Evolutionary conservation across 73 alveolate genomes (phyloP).

Genomic region (Tetrahymena malaccensis): DNA sequence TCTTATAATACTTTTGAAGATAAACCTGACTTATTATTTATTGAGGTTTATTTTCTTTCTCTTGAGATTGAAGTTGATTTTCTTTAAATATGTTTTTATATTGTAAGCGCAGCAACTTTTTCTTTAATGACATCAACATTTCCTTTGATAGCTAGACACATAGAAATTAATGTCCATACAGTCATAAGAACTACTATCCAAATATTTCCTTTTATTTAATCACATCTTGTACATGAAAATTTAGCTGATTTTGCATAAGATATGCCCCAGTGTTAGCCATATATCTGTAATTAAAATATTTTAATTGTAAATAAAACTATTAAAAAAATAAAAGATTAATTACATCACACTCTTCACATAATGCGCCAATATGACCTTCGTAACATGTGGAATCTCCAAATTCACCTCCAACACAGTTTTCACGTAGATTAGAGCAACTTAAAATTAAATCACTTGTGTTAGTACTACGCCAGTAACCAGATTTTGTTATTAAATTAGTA

Average conservation of each 20-base stretch:
- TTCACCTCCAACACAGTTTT: slow-evolving; percentile 16
- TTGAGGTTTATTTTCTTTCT: not conserved
- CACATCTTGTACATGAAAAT: slow-evolving; percentile 7
- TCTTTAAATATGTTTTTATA: not conserved
- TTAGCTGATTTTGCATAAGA: not conserved
- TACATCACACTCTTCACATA: slow-evolving; percentile 32
- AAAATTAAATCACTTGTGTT: slow-evolving; percentile 15
- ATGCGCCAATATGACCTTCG: slow-evolving; percentile 32
- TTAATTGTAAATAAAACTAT: too few species aligned
- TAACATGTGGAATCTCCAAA: not conserved
- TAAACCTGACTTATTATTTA: not conserved
- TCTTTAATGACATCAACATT: not conserved
- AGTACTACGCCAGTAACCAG: slow-evolving; percentile 50
- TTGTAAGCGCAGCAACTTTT: not conserved
- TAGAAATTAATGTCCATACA: slow-evolving; percentile 26
- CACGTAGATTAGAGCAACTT: not conserved
- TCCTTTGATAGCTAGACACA: slow-evolving; percentile 1
- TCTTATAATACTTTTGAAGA: not conserved
- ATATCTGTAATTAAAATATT: not conserved
- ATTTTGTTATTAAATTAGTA: not conserved
- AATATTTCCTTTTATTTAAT: not conserved
- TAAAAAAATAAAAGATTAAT: not conserved
- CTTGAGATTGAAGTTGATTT: not conserved
- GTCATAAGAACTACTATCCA: not conserved
- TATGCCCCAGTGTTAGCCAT: not conserved